Conservation (phyloP, 148 eudicot genomes). For the Salicornia ramosissima region DNA sequence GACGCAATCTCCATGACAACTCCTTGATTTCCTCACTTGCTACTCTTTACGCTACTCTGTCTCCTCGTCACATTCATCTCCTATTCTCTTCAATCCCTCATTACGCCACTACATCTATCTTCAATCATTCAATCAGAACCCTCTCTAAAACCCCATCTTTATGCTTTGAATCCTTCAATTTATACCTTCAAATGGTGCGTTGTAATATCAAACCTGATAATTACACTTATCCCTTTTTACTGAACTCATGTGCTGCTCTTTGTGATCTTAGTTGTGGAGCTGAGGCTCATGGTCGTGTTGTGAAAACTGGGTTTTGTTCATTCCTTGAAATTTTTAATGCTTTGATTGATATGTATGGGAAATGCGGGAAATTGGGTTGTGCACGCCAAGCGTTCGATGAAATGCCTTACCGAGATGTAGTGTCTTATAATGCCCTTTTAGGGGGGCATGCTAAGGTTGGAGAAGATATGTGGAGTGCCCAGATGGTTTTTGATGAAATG, state of each 20-base stretch:
- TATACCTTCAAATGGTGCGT: slow-evolving; percentile 31
- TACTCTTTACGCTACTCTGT: slow-evolving; percentile 24
- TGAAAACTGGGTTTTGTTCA: slow-evolving; percentile 35
- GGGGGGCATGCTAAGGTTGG: slow-evolving; percentile 33
- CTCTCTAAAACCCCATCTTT: slow-evolving; percentile 31
- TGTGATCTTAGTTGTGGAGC: slow-evolving; percentile 20
- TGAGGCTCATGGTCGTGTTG: slow-evolving; percentile 28
- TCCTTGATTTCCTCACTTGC: slow-evolving; percentile 19
- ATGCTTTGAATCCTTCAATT: slow-evolving; percentile 22
- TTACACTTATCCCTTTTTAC: slow-evolving; percentile 36
- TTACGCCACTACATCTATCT: slow-evolving; percentile 13
- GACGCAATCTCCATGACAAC: slow-evolving; percentile 17
- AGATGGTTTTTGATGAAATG: slow-evolving; percentile 37
- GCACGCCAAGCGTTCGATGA: slow-evolving; percentile 39
- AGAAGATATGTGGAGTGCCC: slow-evolving; percentile 30
- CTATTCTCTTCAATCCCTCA: slow-evolving; percentile 21
- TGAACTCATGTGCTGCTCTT: slow-evolving; percentile 31
- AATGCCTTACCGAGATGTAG: slow-evolving; percentile 36
- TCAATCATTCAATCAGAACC: slow-evolving; percentile 24
- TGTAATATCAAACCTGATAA: slow-evolving; percentile 30
- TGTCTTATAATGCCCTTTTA: slow-evolving; percentile 39
- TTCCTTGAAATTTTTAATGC: slow-evolving; percentile 29
- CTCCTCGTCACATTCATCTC: slow-evolving; percentile 20
- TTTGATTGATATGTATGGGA: slow-evolving; percentile 41
- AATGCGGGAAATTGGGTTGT: slow-evolving; percentile 31